These are phyloP conservation scores for Sclerotinia glacialis DNA, from an alignment of 2,329 filamentous ascomycete genomes.

Conservation along the genomic window DNA sequence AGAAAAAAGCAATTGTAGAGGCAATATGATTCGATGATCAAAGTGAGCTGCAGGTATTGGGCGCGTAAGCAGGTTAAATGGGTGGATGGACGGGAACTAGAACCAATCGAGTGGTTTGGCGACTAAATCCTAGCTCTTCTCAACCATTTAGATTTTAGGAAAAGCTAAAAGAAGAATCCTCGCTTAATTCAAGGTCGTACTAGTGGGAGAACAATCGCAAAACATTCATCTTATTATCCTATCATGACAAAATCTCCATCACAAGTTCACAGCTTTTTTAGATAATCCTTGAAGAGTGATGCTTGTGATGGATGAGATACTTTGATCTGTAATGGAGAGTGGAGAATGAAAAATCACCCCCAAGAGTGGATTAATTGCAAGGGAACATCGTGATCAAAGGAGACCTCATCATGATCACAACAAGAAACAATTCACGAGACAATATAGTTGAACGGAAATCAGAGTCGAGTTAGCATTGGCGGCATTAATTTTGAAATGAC, in stretches of 20 bases:
- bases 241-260: constrained; percentile 5
- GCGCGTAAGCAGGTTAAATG: constrained; percentile 27
- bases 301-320: constrained; percentile 8
- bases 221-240: constrained; percentile 18
- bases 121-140: constrained; percentile 26
- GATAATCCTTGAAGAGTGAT: constrained; percentile 4
- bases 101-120: constrained; percentile 23
- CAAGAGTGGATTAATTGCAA: constrained; percentile 12
- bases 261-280: constrained; percentile 6
- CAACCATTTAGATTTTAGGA: constrained; percentile 16
- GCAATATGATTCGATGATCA: constrained; percentile 20
- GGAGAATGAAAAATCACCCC: constrained; percentile 14
- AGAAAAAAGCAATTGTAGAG: background rate
- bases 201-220: constrained; percentile 13
- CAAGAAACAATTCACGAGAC: background rate
- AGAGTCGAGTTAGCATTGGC: background rate
- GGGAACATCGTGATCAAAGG: background rate
- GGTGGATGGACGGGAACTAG: constrained; percentile 23
- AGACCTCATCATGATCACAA: background rate
- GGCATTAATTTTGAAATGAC: background rate
- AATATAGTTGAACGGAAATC: background rate
- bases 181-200: constrained; percentile 14
- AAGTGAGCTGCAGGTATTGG: constrained; percentile 21
- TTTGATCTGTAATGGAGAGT: constrained; percentile 1
- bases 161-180: background rate